Evolutionary conservation across 2,329 filamentous ascomycete species (phyloP).

Genomic region (Ustilaginoidea virens): DNA sequence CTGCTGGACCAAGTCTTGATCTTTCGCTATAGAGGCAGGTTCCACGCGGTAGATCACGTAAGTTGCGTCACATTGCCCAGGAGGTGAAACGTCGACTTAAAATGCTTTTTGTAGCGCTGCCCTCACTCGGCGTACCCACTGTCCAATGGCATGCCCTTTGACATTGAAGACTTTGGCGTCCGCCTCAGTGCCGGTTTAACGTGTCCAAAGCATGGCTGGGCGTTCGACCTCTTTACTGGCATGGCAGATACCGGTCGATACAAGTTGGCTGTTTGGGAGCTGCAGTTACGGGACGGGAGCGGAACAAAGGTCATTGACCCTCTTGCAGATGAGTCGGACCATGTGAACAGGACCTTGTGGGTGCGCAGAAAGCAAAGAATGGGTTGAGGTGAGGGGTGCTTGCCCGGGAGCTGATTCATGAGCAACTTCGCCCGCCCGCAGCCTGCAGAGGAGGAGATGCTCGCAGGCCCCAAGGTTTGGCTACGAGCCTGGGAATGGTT

Average conservation of each 20-base stretch:
- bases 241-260: constrained; percentile 46
- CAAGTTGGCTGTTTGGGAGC: constrained; percentile 46
- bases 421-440: too few relatives aligned
- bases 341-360: constrained; percentile 22
- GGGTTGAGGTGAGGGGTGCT: too few relatives aligned
- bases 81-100: not conserved
- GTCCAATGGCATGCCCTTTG: constrained; percentile 45
- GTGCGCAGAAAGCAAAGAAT: constrained; percentile 27
- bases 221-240: constrained; percentile 52
- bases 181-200: constrained; percentile 44
- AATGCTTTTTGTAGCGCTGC: constrained; percentile 32
- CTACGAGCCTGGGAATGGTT: too few relatives aligned
- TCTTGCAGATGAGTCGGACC: not conserved
- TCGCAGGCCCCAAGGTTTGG: too few relatives aligned
- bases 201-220: constrained; percentile 58
- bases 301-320: constrained; percentile 5
- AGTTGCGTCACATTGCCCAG: constrained; percentile 12
- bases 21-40: constrained; percentile 45
- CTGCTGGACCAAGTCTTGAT: constrained; percentile 48
- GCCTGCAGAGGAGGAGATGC: too few relatives aligned
- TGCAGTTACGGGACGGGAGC: constrained; percentile 29
- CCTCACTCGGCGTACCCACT: constrained; percentile 54
- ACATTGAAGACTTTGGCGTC: constrained; percentile 59
- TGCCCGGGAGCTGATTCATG: too few relatives aligned
- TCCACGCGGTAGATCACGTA: constrained; percentile 57